Base-by-base conservation (phyloP, 2,329 filamentous ascomycete species). In the Diaporthe capsici region DNA sequence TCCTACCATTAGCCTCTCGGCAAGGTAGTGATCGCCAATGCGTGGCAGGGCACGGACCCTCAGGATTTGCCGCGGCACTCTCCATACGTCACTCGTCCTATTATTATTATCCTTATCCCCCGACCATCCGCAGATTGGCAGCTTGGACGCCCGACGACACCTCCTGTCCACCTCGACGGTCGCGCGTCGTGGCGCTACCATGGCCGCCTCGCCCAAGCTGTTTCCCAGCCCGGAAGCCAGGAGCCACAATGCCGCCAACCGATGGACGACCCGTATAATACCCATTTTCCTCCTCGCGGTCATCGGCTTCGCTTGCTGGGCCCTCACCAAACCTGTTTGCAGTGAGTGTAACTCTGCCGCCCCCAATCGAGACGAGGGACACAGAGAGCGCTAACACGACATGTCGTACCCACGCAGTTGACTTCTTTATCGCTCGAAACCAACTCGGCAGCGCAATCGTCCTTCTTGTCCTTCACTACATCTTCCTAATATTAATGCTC, bases 221-320 rank as follows among this genome's bases (percentile, higher is more conserved):
- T 71, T 57, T 12, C 74, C 53, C 17, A 60, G 34, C 44, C 51
- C 74, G 17, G 74, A 78, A 67, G 78, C 78, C 78, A 84, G 84
- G 79, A 83, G 82, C 13, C 82, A 80, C 79, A 70, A 61, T 51
- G 84, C 86, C 78, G 85, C 87, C 68, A 92, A 91, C 82, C 85
- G 89, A 80, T 91, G 89, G 84, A 88, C 90, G 65, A 90, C 92
- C 71, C 89, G 93, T 75, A 84, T 93, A 74, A 91, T 98, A 74
- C 95, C 95, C 5, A 79, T 92, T 53, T 82, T 96, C 70, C 89
- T 98, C 55, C 84, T 92, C 47, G 92, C 88, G 42, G 87, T 90
- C 51, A 88, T 94, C 76, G 92, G 88, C 51, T 95, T 94, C 83
- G 90, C 90, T 28, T 93, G 91, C 47, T 98, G 94, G 84, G 92